Conservation (phyloP, 768 basidiomycete genomes). For the Lactarius deliciosus region DNA sequence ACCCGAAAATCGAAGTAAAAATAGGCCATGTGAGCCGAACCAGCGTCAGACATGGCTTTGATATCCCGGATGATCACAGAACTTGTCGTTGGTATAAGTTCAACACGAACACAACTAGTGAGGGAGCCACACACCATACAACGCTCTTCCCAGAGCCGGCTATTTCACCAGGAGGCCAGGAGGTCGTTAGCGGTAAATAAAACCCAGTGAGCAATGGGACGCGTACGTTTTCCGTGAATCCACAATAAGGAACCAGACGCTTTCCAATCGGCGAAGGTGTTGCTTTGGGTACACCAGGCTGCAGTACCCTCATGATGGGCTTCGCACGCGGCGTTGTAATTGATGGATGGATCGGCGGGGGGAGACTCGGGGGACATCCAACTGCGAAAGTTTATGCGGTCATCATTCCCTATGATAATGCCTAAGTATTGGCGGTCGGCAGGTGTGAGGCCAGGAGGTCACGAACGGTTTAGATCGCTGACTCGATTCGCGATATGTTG, state of each 20-base stretch:
- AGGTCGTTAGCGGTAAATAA: neutral
- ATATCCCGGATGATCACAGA: neutral
- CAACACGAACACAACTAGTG: neutral
- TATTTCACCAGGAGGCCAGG: neutral
- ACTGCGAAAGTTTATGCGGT: neutral
- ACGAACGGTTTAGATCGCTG: neutral
- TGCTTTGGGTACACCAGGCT: neutral
- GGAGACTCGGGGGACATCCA: neutral
- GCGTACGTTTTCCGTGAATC: slow-evolving; percentile 1
- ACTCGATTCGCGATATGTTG: neutral
- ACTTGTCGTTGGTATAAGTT: neutral
- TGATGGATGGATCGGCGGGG: neutral
- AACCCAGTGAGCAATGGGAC: neutral
- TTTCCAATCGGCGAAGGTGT: neutral
- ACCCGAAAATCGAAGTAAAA: neutral
- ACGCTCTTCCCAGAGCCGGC: neutral
- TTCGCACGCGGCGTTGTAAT: neutral
- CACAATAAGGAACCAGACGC: neutral
- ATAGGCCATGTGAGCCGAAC: neutral
- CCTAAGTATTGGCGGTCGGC: neutral
- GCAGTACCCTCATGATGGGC: neutral
- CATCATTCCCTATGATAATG: neutral
- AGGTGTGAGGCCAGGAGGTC: neutral
- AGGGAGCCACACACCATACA: neutral
- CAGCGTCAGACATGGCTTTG: neutral